A percentile compares a stretch with the other conserved stretches of the same genome.
phyloP scores from a whole-genome alignment of 2,329 filamentous ascomycete species.

The Exophiala viscosa region DNA sequence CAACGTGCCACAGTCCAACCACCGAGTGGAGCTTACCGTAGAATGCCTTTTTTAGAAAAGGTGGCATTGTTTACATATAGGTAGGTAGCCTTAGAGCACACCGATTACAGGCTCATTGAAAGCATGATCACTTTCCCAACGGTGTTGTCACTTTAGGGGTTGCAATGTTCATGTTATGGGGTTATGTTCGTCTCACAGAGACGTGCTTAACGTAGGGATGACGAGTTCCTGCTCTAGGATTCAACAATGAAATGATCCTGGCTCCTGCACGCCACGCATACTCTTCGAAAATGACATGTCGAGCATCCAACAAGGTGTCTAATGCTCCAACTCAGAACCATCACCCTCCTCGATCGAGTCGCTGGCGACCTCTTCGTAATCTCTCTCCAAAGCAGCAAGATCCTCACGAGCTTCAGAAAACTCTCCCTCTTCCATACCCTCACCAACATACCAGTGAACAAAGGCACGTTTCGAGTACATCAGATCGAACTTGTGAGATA shows the following conservation, averaged over 20 bases:
- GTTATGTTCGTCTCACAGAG: conserved; percentile 18
- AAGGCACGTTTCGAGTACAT: conserved; percentile 99
- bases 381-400: conserved; percentile 92
- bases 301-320: conserved; percentile 37
- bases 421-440: conserved; percentile 99
- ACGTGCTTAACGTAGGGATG: conserved; percentile 3
- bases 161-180: neutral
- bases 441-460: conserved; percentile 99
- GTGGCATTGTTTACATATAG: no score
- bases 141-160: no score
- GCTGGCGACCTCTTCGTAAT: conserved; percentile 97
- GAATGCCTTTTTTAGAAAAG: no score
- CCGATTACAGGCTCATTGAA: no score
- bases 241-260: conserved; percentile 10
- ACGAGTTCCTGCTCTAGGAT: neutral
- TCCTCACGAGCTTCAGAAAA: conserved; percentile 99
- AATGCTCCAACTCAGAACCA: conserved; percentile 86
- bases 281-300: neutral
- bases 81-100: no score
- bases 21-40: no score
- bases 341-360: conserved; percentile 89
- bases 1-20: no score
- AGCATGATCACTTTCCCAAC: no score
- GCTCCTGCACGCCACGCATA: conserved; percentile 18
- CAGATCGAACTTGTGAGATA: conserved; percentile 98